Evolutionary conservation across 176 grass and related monocot species (phyloP), one percentile per base, ranked within the genome.

Genomic region (Eleusine coracana): DNA sequence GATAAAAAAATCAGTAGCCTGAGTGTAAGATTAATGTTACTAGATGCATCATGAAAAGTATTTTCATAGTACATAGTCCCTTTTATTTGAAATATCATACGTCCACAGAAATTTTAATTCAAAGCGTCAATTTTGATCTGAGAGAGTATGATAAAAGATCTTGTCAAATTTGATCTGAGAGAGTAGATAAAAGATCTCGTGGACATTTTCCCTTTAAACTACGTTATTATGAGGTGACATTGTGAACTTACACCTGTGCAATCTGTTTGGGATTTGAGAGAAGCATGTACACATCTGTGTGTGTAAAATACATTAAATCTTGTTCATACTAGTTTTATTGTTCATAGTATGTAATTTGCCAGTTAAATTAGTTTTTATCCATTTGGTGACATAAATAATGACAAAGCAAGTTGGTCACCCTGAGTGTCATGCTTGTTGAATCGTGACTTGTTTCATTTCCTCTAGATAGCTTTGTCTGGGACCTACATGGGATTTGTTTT

Each of bases 381-480:
- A 10, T 77, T 76, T 70, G 54, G 18, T 16, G 28, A 51, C 42
- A 82, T 82, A 25, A 62, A 21, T 68, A 39, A 42, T 17, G 56
- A 40, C 56, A 44, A 65, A 52, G 12, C 49, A 77, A 41, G 50
- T 73, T 1, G 66, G 50, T 88, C 15, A 14, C 12, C 55, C 21
- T 41, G 28, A 65, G 36, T 40, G 49, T 25, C 39, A 74, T 80
- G 31, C n/a, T 80, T 74, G n/a, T 62, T 70, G 7, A 71, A 68
- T 79, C n/a, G 28, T 62, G 58, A 74, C n/a, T 80, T 51, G 1
- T 88, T 79, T 39, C 39, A 48, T 50, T 73, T 74, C 0, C 74
- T 69, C 48, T 70, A 40, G 39, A 68, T 23, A 52, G 16, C 38
- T 2, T 52, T 54, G 5, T 48, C 29, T 42, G 3, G 1, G 29